phyloP scores from a whole-genome alignment of 2,329 filamentous ascomycete species.

The Cadophora gregata region DNA sequence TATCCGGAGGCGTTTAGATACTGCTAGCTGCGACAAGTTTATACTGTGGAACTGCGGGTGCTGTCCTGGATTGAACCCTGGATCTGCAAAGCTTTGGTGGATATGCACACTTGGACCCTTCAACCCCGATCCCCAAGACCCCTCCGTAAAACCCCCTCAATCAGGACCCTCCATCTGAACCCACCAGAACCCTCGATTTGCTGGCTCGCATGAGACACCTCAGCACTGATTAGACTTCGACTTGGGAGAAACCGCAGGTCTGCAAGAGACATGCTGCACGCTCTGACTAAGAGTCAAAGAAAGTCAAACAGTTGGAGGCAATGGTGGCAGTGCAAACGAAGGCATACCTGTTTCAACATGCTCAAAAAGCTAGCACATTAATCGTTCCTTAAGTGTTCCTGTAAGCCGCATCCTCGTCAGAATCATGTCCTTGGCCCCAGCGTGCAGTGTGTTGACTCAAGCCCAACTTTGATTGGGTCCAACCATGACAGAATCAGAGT shows the following conservation, averaged over 20 bases:
- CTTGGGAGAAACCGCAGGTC: not conserved
- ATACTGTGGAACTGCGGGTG: slow-evolving; percentile 11
- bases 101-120: slow-evolving; percentile 19
- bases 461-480: not conserved
- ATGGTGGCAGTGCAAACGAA: slow-evolving; percentile 15
- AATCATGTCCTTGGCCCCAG: not conserved
- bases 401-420: not conserved
- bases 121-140: slow-evolving; percentile 16
- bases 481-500: slow-evolving; percentile 1
- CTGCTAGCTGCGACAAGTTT: slow-evolving; percentile 17
- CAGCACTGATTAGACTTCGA: not conserved
- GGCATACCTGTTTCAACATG: slow-evolving; percentile 5
- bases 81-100: slow-evolving; percentile 19
- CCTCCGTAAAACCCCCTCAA: not conserved
- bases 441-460: not conserved
- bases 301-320: slow-evolving; percentile 8
- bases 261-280: not conserved
- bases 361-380: slow-evolving; percentile 1
- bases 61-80: slow-evolving; percentile 9
- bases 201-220: not conserved
- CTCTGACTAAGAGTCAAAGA: not conserved
- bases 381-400: not conserved
- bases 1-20: not conserved
- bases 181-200: not conserved
- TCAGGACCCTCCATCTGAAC: not conserved